Evolutionary conservation across 768 basidiomycete genomes (phyloP), one percentile per base, ranked within the genome.

Genomic region (Aureoboletus auriporus): DNA sequence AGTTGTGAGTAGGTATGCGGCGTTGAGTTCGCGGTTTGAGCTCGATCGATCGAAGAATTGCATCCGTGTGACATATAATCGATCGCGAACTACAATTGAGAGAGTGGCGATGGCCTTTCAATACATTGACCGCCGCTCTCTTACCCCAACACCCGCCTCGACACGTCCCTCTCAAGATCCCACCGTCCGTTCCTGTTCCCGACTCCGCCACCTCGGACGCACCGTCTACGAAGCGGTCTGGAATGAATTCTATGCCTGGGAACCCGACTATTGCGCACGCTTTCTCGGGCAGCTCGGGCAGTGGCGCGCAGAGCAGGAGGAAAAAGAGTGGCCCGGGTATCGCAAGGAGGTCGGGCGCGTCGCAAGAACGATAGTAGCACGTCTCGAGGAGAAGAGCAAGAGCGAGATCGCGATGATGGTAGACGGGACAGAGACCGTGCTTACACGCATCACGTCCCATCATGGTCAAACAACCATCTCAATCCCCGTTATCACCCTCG

Each of bases 211-310:
- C 0, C 48, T 60, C 37, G 74, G 65, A 4, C 53, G 58, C 4
- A 38, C 44, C 5, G 57, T 71, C 28, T 77, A 74, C 54, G 55
- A 59, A 30, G 50, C 54, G 1, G 62, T 72, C 27, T 79, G 78
- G 77, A 37, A 56, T 4, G 69, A 72, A 8, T 79, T 77, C 54
- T 78, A 78, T 41, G 45, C 46, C n/a, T 76, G 74, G 73, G 76
- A 79, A 49, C 55, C 59, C 2, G 49, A 44, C 0, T 53, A 68
- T 8, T 73, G 67, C 44, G 23, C 33, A n/a, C 55, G 61, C 1
- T 52, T 62, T 7, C 54, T 72, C 39, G 41, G 30, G 30, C 33
- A 11, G 11, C 33, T 11, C 33, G 33, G 33, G 14, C 33, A 14
- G 14, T 13, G 33, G 33, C 33, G 33, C 30, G 30, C 12, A 33